phyloP scores from a whole-genome alignment of 805 yeast genomes.

The Sungouiella thailandica region DNA sequence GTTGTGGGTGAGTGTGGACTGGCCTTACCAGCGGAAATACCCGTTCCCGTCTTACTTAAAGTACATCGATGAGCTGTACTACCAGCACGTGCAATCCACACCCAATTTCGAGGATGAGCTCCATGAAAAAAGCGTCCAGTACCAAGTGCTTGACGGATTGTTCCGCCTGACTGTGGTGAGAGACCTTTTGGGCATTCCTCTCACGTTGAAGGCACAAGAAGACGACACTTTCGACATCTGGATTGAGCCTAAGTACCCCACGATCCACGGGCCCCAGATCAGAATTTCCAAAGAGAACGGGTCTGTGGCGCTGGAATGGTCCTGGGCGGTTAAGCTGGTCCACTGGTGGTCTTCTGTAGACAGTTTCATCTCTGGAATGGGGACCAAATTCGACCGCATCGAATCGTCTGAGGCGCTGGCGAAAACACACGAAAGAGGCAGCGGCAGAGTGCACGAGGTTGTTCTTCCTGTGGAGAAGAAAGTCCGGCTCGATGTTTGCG shows the following conservation, averaged over 20 bases:
- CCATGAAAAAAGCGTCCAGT: constrained; percentile 21
- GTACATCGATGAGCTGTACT: constrained; percentile 22
- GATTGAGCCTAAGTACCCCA: constrained; percentile 26
- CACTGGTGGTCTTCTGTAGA: constrained; percentile 14
- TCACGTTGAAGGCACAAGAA: constrained; percentile 11
- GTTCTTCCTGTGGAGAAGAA: constrained; percentile 6
- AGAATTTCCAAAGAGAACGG: constrained; percentile 10
- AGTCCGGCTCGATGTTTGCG: constrained; percentile 4
- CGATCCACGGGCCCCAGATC: constrained; percentile 26
- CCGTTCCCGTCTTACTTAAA: constrained; percentile 22
- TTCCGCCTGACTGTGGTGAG: constrained; percentile 17
- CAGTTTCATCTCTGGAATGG: constrained; percentile 18
- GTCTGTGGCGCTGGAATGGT: constrained; percentile 3
- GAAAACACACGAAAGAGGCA: constrained; percentile 22
- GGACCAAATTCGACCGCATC: constrained; percentile 23
- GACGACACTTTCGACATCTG: constrained; percentile 20
- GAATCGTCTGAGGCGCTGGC: constrained; percentile 16
- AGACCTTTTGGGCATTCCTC: constrained; percentile 26
- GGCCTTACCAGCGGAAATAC: constrained; percentile 19
- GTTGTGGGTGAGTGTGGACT: constrained; percentile 24
- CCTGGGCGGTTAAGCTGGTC: constrained; percentile 28
- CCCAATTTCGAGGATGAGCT: constrained; percentile 4
- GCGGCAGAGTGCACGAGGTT: constrained; percentile 25
- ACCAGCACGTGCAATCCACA: constrained; percentile 8
- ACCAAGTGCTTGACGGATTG: constrained; percentile 22